These are phyloP conservation scores for Yamadazyma songkhlaensis DNA, from an alignment of 1,139 yeast genomes.

Conservation along the genomic window DNA sequence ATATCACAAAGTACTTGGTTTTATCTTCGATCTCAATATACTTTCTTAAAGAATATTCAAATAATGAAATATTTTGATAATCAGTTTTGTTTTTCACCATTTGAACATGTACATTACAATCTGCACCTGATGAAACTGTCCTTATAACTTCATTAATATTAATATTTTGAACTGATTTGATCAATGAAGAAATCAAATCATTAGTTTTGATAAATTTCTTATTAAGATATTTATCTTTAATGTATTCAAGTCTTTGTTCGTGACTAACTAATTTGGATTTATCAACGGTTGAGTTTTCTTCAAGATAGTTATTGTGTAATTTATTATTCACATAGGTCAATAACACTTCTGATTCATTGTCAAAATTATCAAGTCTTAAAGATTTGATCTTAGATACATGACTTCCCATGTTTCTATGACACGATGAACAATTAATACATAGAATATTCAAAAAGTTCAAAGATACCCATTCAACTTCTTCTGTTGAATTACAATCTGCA, in stretches of 20 bases:
- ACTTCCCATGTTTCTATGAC: conserved; percentile 53
- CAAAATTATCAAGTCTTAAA: conserved; percentile 49
- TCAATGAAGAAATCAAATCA: conserved; percentile 25
- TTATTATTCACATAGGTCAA: conserved; percentile 42
- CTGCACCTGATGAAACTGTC: conserved; percentile 50
- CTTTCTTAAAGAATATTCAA: conserved; percentile 61
- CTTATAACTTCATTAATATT: conserved; percentile 45
- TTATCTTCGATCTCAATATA: conserved; percentile 27
- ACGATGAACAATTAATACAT: conserved; percentile 78
- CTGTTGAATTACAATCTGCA: conserved; percentile 72
- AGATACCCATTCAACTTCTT: conserved; percentile 85
- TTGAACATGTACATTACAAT: conserved; percentile 38
- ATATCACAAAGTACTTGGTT: conserved; percentile 51
- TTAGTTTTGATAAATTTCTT: conserved; percentile 34
- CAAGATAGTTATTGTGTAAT: conserved; percentile 36
- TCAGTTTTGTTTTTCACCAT: conserved; percentile 22
- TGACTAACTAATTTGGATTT: conserved; percentile 31
- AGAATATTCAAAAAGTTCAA: conserved; percentile 68
- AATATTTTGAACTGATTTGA: conserved; percentile 50
- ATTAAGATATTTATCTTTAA: conserved; percentile 48
- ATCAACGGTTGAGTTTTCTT: conserved; percentile 19
- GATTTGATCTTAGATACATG: conserved; percentile 51
- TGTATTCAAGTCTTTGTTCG: conserved; percentile 39
- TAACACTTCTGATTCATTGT: conserved; percentile 37
- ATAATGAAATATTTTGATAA: conserved; percentile 36